These are phyloP conservation scores for Phytophthora brassicae DNA, from an alignment of 352 stramenopile genomes.

Conservation along the genomic window DNA sequence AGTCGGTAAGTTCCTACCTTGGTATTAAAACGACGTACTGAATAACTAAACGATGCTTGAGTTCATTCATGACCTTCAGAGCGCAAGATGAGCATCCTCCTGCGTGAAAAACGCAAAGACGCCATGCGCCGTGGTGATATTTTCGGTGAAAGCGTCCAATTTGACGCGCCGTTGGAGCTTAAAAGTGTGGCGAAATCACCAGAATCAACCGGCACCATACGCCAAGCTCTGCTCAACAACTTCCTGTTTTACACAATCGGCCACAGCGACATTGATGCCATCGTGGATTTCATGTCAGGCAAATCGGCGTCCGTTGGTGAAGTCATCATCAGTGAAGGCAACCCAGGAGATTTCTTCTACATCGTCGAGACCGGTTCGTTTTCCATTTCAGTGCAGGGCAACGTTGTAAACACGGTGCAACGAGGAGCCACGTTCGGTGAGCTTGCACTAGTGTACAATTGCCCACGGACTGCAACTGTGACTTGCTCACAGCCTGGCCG, in stretches of 20 bases:
- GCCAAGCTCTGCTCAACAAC: constrained; percentile 62
- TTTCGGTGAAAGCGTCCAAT: constrained; percentile 70
- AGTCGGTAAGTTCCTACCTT: constrained; percentile 21
- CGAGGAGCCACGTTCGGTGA: constrained; percentile 92
- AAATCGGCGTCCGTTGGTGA: constrained; percentile 41
- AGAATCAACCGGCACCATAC: constrained; percentile 49
- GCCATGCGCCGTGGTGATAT: constrained; percentile 63
- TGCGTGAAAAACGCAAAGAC: constrained; percentile 68
- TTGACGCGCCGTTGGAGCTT: constrained; percentile 50
- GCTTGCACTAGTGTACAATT: constrained; percentile 95
- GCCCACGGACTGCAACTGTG: constrained; percentile 91
- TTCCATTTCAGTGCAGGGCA: constrained; percentile 83
- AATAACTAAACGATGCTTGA: background rate
- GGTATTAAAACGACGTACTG: background rate
- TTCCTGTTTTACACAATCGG: constrained; percentile 72
- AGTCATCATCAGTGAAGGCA: constrained; percentile 63
- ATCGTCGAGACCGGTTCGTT: constrained; percentile 83
- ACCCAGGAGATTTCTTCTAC: constrained; percentile 81
- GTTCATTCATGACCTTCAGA: constrained; percentile 23
- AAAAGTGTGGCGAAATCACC: constrained; percentile 42
- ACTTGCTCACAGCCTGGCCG: constrained; percentile 43
- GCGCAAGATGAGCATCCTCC: constrained; percentile 55
- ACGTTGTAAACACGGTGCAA: constrained; percentile 72
- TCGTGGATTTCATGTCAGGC: constrained; percentile 55
- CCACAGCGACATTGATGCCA: constrained; percentile 47